Evolutionary conservation across 2,329 filamentous ascomycete species (phyloP), one percentile per base, ranked within the genome.

Genomic region (Corinectria fuckeliana): DNA sequence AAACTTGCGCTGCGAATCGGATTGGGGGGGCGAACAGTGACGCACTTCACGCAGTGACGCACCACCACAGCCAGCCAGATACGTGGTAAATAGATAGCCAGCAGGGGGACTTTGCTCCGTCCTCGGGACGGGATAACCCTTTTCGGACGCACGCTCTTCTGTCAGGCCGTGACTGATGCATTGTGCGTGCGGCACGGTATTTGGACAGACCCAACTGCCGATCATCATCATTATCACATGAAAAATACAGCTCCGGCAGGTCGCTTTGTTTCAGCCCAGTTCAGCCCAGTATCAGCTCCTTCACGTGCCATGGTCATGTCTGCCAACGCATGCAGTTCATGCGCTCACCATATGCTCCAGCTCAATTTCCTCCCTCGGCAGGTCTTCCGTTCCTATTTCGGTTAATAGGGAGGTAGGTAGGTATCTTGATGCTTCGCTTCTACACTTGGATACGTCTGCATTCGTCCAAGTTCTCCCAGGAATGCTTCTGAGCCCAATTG

Each of bases 201-300:
- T 28, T 18, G 23, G 3, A 38, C 42, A 18, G 18, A 11, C 42
- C 25, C 32, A n/a, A 48, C 34, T 39, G 44, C 44, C 44, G 42
- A 45, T 56, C 26, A 28, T 49, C 36, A 41, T 50, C 44, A 32
- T 28, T 26, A 11, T 56, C 52, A 56, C 52, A 56, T 56, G 52
- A 26, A 56, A 56, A 49, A 49, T 18, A 39, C 45, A 30, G 51
- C 45, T 47, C 51, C n/a, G n/a, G n/a, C n/a, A 7, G n/a, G 26
- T 56, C 47, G 5, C 44, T 32, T 18, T 32, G 16, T 21, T 32
- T 36, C 32, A 48, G 28, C 42, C n/a, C 21, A 18, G n/a, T n/a
- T 44, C 41, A 30, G 25, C 42, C 25, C 16, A 53, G 50, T 21
- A 36, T 47, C 38, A 53, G 38, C 39, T 26, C 39, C 45, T 20